Evolutionary conservation across 495 filamentous ascomycete genomes (phyloP).

Genomic region (Neurospora sp.): DNA sequence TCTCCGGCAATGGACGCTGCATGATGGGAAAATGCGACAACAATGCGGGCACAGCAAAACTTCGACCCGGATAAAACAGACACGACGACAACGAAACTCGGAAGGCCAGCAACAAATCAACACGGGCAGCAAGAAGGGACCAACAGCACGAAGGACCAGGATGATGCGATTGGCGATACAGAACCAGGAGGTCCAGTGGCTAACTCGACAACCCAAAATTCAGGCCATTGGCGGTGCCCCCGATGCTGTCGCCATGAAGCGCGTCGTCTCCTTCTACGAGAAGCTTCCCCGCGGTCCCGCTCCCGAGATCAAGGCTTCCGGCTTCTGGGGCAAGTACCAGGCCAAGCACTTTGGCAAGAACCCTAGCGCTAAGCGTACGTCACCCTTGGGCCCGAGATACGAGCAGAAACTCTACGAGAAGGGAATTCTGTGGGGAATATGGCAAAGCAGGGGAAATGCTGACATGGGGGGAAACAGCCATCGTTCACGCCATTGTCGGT

Average conservation of each 20-base stretch:
- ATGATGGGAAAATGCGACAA: neutral
- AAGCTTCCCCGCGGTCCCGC: constrained; percentile 86
- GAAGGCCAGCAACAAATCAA: neutral
- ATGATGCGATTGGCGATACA: neutral
- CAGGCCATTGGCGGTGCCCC: constrained; percentile 86
- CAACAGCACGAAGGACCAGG: neutral
- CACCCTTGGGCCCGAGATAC: neutral
- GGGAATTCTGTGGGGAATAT: neutral
- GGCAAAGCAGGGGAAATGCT: constrained; percentile 4
- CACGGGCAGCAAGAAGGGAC: too few species aligned
- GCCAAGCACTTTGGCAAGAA: constrained; percentile 93
- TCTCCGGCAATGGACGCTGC: neutral
- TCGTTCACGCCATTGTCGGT: constrained; percentile 71
- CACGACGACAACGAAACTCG: neutral
- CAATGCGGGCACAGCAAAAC: neutral
- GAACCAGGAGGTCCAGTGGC: constrained; percentile 10
- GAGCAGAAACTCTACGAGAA: neutral
- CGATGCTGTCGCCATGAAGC: constrained; percentile 91
- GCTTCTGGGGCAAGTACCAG: constrained; percentile 80
- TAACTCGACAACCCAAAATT: constrained; percentile 16
- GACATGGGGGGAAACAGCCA: constrained; percentile 44
- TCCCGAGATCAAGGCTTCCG: constrained; percentile 66
- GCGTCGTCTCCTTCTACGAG: constrained; percentile 96
- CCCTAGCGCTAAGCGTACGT: constrained; percentile 76
- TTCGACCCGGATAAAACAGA: neutral